Evolutionary conservation across 139 green algal species (phyloP).

Genomic region (Raphidocelis subcapitata): DNA sequence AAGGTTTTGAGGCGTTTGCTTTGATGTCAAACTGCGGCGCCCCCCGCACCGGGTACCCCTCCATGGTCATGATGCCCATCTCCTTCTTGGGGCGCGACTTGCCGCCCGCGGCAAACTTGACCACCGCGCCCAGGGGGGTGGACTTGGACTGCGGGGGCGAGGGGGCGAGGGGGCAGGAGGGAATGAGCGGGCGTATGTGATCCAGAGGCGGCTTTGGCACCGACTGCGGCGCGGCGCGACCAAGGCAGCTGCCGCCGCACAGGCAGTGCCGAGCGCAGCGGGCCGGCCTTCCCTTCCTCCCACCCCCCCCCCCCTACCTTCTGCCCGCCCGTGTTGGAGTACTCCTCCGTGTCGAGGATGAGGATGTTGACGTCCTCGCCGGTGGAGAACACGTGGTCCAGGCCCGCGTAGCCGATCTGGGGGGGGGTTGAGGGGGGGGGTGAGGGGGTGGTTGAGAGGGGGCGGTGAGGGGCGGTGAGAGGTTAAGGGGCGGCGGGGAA

Average conservation of each 20-base stretch:
- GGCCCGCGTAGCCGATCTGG: conserved; percentile 41
- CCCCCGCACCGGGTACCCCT: conserved; percentile 6
- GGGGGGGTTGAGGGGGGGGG: no score
- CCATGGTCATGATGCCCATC: conserved; percentile 37
- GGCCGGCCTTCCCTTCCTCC: no score
- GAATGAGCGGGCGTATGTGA: background rate
- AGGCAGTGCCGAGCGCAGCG: no score
- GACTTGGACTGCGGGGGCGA: conserved; percentile 38
- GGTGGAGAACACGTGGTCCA: conserved; percentile 62
- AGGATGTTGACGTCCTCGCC: conserved; percentile 58
- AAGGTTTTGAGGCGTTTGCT: no score
- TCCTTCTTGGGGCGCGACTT: conserved; percentile 59
- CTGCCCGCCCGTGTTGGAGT: conserved; percentile 64
- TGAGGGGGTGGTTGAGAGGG: no score
- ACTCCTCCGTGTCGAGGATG: conserved; percentile 64
- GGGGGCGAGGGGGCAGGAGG: background rate
- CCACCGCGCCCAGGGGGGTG: conserved; percentile 49
- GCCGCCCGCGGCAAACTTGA: conserved; percentile 60
- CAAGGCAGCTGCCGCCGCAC: no score
- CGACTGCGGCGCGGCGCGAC: no score
- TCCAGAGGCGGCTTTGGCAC: no score
- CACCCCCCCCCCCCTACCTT: conserved; percentile 12
- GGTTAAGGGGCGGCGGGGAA: no score
- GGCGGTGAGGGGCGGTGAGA: no score
- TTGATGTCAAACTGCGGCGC: background rate